Evolutionary conservation across 1,284 basidiomycete genomes (phyloP), one percentile per base, ranked within the genome.

Genomic region (Moesziomyces sp.): DNA sequence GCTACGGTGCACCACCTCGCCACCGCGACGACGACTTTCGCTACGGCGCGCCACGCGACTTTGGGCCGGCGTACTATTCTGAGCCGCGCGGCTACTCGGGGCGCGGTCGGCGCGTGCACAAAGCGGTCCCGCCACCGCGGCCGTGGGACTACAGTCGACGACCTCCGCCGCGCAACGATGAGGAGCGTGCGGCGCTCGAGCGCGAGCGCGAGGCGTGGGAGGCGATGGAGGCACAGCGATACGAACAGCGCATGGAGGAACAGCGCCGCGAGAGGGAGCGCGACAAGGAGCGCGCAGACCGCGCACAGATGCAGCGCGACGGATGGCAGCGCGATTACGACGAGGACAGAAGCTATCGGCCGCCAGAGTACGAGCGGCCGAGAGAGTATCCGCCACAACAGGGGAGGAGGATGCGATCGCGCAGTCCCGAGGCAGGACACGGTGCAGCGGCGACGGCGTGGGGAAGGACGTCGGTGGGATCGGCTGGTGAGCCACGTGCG

Each of bases 141-240:
- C 68, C 68, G 38, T 72, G 69, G 69, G 59, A 66, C 52, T 72
- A 72, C 35, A 57, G 50, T n/a, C 55, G 69, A 2, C 58, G 69
- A 42, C 63, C 69, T 11, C n/a, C 46, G 42, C 69, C 69, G 5
- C 54, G 69, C 4, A 66, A 16, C 18, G 69, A 72, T 24, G 55
- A 66, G 50, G 69, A 66, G 43, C 35, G 56, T n/a, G 44, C 50
- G 10, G 63, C 53, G 42, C 52, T 72, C 16, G 69, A 72, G 43
- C 24, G 61, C 4, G 69, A 72, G 46, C 47, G 69, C 13, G 57
- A 62, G 42, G 57, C 56, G 19, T 72, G 69, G 69, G 69, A 72
- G 53, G 59, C 59, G 4, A 64, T 60, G 26, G 69, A 72, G 56
- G 57, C 38, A 46, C 63, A 66, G 45, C 46, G 69, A 21, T 72